Evolutionary conservation across 148 eudicot genomes (phyloP).

Genomic region (Chenopodium formosanum): DNA sequence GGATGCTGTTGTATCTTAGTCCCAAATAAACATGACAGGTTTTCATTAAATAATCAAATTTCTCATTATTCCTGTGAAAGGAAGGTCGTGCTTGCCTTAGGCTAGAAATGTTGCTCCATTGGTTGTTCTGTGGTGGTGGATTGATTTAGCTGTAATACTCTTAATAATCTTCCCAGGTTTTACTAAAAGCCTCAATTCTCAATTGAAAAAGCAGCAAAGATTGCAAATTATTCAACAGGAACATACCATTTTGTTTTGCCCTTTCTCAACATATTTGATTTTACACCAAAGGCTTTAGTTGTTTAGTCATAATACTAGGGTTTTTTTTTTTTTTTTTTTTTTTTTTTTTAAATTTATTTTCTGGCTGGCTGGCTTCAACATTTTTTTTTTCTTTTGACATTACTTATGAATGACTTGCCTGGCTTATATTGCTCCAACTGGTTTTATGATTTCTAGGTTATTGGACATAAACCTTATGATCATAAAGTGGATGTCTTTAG

Average conservation of each 20-base stretch:
- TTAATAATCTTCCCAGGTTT: background rate
- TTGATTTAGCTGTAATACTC: background rate
- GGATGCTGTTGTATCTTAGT: background rate
- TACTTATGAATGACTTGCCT: background rate
- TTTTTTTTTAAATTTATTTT: background rate
- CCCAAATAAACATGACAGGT: background rate
- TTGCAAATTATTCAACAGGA: background rate
- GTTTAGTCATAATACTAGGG: background rate
- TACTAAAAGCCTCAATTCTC: background rate
- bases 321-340: background rate
- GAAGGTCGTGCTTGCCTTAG: background rate
- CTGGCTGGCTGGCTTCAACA: background rate
- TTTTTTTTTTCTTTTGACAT: background rate
- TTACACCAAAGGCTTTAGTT: background rate
- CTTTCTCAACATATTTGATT: background rate
- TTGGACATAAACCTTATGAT: slow-evolving; percentile 67
- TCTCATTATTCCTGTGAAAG: background rate
- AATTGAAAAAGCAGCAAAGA: background rate
- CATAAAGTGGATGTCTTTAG: slow-evolving; percentile 78
- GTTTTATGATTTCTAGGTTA: slow-evolving; percentile 37
- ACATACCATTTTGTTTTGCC: background rate
- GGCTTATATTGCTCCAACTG: background rate
- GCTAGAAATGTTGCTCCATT: background rate
- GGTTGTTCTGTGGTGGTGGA: background rate
- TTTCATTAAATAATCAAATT: background rate